A percentile compares a stretch with the other conserved stretches of the same genome.
Conservation (phyloP, 805 yeast species). For the Myxozyma neotropica region DNA sequence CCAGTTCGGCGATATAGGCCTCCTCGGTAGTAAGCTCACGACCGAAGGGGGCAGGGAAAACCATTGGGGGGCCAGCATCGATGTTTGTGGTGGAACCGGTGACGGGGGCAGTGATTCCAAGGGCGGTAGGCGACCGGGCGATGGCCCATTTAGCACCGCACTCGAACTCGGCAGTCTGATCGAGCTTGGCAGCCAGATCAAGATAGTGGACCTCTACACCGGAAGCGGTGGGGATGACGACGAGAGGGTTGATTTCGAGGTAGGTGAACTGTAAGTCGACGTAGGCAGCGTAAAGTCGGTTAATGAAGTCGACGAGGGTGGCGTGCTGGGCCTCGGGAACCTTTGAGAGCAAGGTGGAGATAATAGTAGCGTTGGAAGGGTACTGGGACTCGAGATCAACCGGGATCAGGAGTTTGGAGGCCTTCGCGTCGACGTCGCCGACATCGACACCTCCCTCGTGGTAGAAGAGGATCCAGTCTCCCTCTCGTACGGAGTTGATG, state of each 20-base stretch:
- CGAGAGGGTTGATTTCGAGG: slow-evolving; percentile 52
- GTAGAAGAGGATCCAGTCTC: slow-evolving; percentile 52
- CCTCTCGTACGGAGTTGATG: slow-evolving; percentile 52
- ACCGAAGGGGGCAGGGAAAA: slow-evolving; percentile 53
- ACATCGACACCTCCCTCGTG: slow-evolving; percentile 55
- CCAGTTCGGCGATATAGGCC: slow-evolving; percentile 52
- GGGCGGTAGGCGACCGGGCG: slow-evolving; percentile 49
- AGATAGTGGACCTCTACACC: slow-evolving; percentile 50
- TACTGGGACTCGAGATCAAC: slow-evolving; percentile 47
- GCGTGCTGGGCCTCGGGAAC: slow-evolving; percentile 48
- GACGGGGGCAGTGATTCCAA: slow-evolving; percentile 41
- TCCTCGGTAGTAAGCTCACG: slow-evolving; percentile 50
- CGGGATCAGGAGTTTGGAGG: slow-evolving; percentile 48
- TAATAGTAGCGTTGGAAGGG: slow-evolving; percentile 46
- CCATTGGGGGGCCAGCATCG: slow-evolving; percentile 54
- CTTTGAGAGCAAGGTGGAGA: slow-evolving; percentile 43
- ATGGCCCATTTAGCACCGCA: slow-evolving; percentile 54
- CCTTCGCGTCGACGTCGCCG: slow-evolving; percentile 53
- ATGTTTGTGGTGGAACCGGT: slow-evolving; percentile 39
- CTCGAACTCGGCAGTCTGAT: slow-evolving; percentile 53
- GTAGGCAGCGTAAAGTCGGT: slow-evolving; percentile 51
- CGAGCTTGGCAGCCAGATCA: slow-evolving; percentile 53
- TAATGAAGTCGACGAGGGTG: slow-evolving; percentile 49
- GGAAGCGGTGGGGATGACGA: slow-evolving; percentile 46
- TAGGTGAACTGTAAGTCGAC: slow-evolving; percentile 52